Evolutionary conservation across 2,329 filamentous ascomycete genomes (phyloP).

Genomic region (Cercospora canescens): DNA sequence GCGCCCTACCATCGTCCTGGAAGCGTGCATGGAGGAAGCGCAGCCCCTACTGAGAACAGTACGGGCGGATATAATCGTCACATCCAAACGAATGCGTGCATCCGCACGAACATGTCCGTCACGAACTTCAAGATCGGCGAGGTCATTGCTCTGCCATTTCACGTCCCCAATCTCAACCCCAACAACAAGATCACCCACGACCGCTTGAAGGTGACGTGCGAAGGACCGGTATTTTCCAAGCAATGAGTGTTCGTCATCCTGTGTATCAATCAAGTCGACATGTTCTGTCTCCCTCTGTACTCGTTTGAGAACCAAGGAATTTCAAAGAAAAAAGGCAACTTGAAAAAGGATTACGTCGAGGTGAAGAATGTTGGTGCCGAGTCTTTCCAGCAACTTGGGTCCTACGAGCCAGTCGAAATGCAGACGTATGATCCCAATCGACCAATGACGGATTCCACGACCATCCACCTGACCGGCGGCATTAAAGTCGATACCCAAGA

Average conservation of each 20-base stretch:
- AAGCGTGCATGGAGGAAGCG: background rate
- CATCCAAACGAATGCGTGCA: background rate
- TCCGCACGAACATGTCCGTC: background rate
- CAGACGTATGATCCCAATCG: background rate
- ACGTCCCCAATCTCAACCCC: background rate
- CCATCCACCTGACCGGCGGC: background rate
- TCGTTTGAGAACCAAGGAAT: constrained; percentile 7
- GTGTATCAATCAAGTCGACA: background rate
- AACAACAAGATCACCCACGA: background rate
- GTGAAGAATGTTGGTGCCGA: background rate
- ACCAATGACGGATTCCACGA: background rate
- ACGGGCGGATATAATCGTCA: background rate
- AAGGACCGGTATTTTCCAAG: constrained; percentile 7
- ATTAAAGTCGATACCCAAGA: constrained; percentile 2
- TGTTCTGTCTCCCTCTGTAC: constrained; percentile 15
- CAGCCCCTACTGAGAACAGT: background rate
- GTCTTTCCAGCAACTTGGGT: background rate
- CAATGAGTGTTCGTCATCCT: constrained; percentile 13
- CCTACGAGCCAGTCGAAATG: background rate
- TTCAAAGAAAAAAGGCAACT: background rate
- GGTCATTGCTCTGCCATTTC: background rate
- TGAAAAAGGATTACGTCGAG: background rate
- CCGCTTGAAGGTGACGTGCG: background rate
- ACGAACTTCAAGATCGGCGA: background rate
- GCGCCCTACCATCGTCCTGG: background rate